phyloP scores from a whole-genome alignment of 169 alveolate genomes.

The Plasmodium malariae region DNA sequence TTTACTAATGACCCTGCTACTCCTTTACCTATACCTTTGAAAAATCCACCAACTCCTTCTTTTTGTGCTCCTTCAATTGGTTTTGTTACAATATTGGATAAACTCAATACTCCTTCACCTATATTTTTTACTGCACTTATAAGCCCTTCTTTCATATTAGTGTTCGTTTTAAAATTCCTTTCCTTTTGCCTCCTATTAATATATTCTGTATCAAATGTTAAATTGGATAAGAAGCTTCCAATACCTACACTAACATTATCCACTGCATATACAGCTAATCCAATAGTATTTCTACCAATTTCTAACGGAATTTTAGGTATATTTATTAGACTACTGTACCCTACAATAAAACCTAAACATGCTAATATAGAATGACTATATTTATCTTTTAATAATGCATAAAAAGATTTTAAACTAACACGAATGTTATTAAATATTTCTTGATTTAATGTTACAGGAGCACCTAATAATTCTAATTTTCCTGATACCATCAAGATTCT shows the following conservation, averaged over 20 bases:
- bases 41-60: constrained; percentile 92
- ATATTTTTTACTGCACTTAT: constrained; percentile 89
- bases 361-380: constrained; percentile 86
- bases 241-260: constrained; percentile 90
- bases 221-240: constrained; percentile 88
- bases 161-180: constrained; percentile 77
- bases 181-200: constrained; percentile 90
- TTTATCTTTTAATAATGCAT: constrained; percentile 86
- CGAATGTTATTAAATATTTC: constrained; percentile 86
- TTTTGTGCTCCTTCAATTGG: constrained; percentile 94
- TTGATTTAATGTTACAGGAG: constrained; percentile 87
- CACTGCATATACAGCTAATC: constrained; percentile 92
- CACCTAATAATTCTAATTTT: constrained; percentile 87
- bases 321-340: constrained; percentile 91
- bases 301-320: constrained; percentile 92
- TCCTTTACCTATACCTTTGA: constrained; percentile 93
- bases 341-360: constrained; percentile 89
- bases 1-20: constrained; percentile 93
- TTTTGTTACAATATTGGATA: constrained; percentile 91
- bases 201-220: constrained; percentile 92
- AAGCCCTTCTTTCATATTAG: constrained; percentile 90
- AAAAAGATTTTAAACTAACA: constrained; percentile 85
- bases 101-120: constrained; percentile 91
- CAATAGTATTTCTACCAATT: constrained; percentile 90
- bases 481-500: constrained; percentile 85